Base-by-base conservation (phyloP, 2,329 filamentous ascomycete species). In the Didymella exigua region DNA sequence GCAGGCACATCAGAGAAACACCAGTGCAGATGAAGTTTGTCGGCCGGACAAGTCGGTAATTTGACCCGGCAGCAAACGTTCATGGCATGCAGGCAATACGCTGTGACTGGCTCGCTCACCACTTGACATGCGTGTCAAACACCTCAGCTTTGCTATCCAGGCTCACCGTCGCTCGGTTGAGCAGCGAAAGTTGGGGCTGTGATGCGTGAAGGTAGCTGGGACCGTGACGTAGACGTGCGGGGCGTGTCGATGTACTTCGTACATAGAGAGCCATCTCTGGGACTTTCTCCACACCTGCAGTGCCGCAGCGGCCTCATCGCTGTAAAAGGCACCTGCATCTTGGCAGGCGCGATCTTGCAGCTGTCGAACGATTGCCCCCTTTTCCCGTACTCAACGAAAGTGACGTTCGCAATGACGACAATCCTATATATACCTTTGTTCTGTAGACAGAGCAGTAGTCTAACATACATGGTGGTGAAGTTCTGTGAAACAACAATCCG, bases 401-500 rank as follows among this genome's bases (percentile, higher is more conserved):
- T 50, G 36, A 50, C 42, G 31, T 46, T 23, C 14, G 27, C 30
- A n/a, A 45, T 49, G 52, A 55, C 46, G 41, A 29, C 40, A 47
- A 46, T n/a, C n/a, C 7, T 29, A 29, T 42, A 45, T 46, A 46
- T 50, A 47, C 24, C 13, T 43, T 36, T 37, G 29, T 31, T 29
- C 21, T 19, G 31, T 13, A 29, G n/a, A 34, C 27, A 49, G 21
- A 44, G 36, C 34, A 41, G 51, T 27, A 29, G 46, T 50, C 46
- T 42, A 41, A n/a, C 29, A 42, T 50, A 50, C 29, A 55, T 42
- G 26, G 37, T 30, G 36, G 11, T 43, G 29, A 30, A 9, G 9
- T 24, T 52, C 29, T 21, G 41, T 56, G 59, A 60, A 59, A 65
- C 63, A 29, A 21, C 21, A n/a, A 11, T 48, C 62, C 30, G 57